A percentile compares a stretch with the other conserved stretches of the same genome.
These are phyloP conservation scores for Fusarium equiseti DNA, from an alignment of 2,329 filamentous ascomycete species.

Conservation along the genomic window DNA sequence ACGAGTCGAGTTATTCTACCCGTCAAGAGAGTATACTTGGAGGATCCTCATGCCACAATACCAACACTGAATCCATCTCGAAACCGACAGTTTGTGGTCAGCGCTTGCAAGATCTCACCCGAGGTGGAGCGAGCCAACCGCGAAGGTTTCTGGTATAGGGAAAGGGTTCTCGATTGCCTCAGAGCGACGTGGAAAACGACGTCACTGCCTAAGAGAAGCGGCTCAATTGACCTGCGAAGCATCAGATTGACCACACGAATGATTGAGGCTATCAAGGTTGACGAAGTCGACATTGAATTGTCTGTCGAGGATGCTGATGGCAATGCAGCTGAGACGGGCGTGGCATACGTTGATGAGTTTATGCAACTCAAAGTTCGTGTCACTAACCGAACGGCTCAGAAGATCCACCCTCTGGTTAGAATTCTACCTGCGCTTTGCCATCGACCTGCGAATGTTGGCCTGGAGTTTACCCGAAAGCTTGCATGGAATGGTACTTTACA, in stretches of 20 bases:
- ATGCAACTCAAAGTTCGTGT: conserved; percentile 77
- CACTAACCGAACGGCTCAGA: conserved; percentile 76
- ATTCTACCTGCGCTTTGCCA: conserved; percentile 82
- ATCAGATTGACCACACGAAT: conserved; percentile 81
- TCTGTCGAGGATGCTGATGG: conserved; percentile 58
- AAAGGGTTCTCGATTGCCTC: conserved; percentile 79
- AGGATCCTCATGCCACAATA: conserved; percentile 81
- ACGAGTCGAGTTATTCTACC: conserved; percentile 82
- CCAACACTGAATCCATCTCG: conserved; percentile 83
- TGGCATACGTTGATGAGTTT: conserved; percentile 65
- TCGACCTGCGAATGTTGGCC: conserved; percentile 76
- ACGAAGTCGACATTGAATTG: conserved; percentile 79
- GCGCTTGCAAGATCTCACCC: conserved; percentile 80
- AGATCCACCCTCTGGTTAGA: conserved; percentile 79
- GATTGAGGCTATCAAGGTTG: conserved; percentile 84
- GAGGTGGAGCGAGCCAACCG: conserved; percentile 82
- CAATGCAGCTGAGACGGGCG: conserved; percentile 36
- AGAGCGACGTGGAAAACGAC: conserved; percentile 77
- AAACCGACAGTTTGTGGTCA: conserved; percentile 94
- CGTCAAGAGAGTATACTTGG: conserved; percentile 78
- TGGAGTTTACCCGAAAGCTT: conserved; percentile 85
- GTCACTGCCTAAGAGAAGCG: conserved; percentile 65
- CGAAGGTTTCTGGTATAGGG: conserved; percentile 92
- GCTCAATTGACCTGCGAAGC: conserved; percentile 80
- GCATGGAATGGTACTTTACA: conserved; percentile 89